Percentiles rank a stretch among this genome's conserved stretches.
phyloP scores from a whole-genome alignment of 257 asterid genomes.

The Ilex aquifolium region DNA sequence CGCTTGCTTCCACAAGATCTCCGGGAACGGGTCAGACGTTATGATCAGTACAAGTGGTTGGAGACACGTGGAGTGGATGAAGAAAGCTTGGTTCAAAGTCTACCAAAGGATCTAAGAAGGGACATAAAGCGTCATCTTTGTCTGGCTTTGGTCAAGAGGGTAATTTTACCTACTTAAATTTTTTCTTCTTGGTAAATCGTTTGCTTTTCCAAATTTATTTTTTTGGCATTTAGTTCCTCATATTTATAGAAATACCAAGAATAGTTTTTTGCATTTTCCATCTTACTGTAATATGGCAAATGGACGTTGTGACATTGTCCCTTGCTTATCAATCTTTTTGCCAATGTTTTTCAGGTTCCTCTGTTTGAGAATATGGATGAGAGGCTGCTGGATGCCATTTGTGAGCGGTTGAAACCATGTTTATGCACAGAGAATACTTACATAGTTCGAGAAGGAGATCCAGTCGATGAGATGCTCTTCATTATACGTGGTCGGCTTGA shows the following conservation, averaged over 20 bases:
- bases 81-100: constrained; percentile 76
- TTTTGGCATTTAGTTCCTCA: background rate
- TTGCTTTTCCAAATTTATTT: constrained; percentile 3
- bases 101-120: constrained; percentile 94
- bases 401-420: constrained; percentile 89
- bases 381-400: constrained; percentile 91
- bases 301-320: background rate
- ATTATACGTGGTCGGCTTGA: constrained; percentile 96
- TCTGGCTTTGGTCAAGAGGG: constrained; percentile 96
- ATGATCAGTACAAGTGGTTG: constrained; percentile 96
- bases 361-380: constrained; percentile 95
- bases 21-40: constrained; percentile 90
- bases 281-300: background rate
- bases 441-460: constrained; percentile 98
- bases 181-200: constrained; percentile 7
- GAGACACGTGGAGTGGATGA: constrained; percentile 99
- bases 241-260: background rate
- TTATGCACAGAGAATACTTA: constrained; percentile 75
- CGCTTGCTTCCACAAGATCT: constrained; percentile 92
- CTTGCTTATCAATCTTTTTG: background rate
- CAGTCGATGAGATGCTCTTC: constrained; percentile 96
- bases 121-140: constrained; percentile 98
- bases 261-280: background rate
- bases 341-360: constrained; percentile 60
- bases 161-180: constrained; percentile 15